Base-by-base conservation (phyloP, 2,329 filamentous ascomycete species). In the Gaeumannomyces sp. region DNA sequence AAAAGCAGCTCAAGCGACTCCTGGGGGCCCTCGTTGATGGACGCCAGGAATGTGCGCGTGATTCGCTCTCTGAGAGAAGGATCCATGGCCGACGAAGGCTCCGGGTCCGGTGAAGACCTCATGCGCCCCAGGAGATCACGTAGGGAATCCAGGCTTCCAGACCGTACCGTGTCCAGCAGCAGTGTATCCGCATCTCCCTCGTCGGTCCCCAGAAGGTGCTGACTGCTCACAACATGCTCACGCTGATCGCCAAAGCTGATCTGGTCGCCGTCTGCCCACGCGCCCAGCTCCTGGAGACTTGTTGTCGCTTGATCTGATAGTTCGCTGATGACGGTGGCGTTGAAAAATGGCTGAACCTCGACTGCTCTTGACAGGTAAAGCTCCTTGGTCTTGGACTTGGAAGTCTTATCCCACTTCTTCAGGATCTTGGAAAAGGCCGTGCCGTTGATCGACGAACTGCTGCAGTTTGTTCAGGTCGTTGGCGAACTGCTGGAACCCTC, bases 371-470 rank as follows among this genome's bases (percentile, higher is more conserved):
- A 96, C 50, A 99, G 87, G 74, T 98, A 99, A 57, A 98, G 85
- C 78, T 98, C 95, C 77, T 99, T 99, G 66, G 95, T 97, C 76
- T 94, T 94, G 63, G 94, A 98, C 83, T 98, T 99, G 70, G 94
- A 97, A 1, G 93, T 97, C 85, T 99, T 99, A 79, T 99, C 95
- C 95, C 95, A 99, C 85, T 99, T 99, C 80, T 99, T 99, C 68
- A 99, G 80, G 66, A 99, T 99, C 77, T 99, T 99, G 33, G 94
- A 97, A 76, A 98, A 97, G 22, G 93, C 95, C 1, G 92, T 97
- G 72, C 95, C 94, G 74, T 99, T 99, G 74, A 98, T 91, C 94
- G 69, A 99, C 93, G 77, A 98, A 99, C 81, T 98, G 95, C 81
- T 97, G 93, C 22, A 99, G 85, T 78, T 99, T 99, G 79, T 97